Conservation (phyloP, 257 asterid species). For the Ilex asprella region DNA sequence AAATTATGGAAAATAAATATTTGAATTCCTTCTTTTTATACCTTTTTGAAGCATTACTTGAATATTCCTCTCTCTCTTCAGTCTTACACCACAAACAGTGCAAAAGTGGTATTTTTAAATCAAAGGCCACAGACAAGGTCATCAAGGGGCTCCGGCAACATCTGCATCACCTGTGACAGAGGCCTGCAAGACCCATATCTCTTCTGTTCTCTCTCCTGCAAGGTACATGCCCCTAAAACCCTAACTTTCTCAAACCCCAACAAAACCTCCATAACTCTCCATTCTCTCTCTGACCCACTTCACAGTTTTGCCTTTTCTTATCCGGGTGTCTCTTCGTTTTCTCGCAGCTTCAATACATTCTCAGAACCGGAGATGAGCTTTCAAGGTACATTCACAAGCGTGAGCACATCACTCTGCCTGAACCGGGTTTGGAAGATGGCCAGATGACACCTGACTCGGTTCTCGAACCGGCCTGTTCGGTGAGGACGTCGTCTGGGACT, state of each 20-base stretch:
- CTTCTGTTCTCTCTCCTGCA: slow-evolving; percentile 74
- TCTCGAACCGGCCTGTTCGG: slow-evolving; percentile 41
- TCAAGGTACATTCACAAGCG: slow-evolving; percentile 29
- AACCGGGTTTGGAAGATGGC: slow-evolving; percentile 49
- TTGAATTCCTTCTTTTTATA: too few species aligned
- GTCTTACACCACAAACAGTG: slow-evolving; percentile 47
- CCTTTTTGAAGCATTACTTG: too few species aligned
- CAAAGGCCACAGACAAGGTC: slow-evolving; percentile 42
- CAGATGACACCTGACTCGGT: slow-evolving; percentile 69
- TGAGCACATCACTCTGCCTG: slow-evolving; percentile 35
- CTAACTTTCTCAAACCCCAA: neutral
- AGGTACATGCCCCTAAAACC: slow-evolving; percentile 34
- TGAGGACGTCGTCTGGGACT: slow-evolving; percentile 51
- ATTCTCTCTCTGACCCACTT: slow-evolving; percentile 14
- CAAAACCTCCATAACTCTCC: neutral
- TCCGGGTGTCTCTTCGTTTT: slow-evolving; percentile 8
- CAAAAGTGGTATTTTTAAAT: slow-evolving; percentile 51
- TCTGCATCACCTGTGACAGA: slow-evolving; percentile 46
- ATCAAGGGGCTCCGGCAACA: slow-evolving; percentile 30
- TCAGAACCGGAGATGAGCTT: slow-evolving; percentile 31
- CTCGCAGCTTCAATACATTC: slow-evolving; percentile 44
- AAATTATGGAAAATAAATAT: too few species aligned
- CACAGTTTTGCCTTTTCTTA: slow-evolving; percentile 2
- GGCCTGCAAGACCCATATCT: slow-evolving; percentile 35
- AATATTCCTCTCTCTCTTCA: slow-evolving; percentile 6